Percentiles rank a stretch among this genome's conserved stretches.
Conservation (phyloP, 768 basidiomycete genomes). For the Suillus ampliporus region DNA sequence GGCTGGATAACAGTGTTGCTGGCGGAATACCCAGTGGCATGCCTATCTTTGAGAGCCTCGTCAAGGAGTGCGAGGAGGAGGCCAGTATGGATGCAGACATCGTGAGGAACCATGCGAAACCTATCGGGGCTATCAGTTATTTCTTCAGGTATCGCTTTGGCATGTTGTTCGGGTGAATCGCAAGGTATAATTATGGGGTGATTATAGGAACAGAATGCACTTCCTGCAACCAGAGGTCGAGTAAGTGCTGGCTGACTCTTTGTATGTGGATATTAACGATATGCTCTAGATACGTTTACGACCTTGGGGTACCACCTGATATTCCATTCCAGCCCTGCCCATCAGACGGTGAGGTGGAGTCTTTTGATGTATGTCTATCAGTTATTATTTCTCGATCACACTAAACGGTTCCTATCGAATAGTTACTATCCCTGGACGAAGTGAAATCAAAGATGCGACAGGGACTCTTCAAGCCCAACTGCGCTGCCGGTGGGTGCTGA, state of each 20-base stretch:
- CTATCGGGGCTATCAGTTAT: constrained; percentile 80
- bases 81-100: constrained; percentile 78
- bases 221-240: constrained; percentile 91
- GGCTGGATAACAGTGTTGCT: constrained; percentile 89
- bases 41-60: constrained; percentile 69
- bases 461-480: constrained; percentile 92
- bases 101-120: constrained; percentile 60
- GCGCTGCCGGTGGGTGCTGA: constrained; percentile 68
- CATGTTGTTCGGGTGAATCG: background rate
- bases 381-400: background rate
- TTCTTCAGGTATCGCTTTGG: constrained; percentile 61
- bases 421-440: constrained; percentile 72
- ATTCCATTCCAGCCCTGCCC: constrained; percentile 69
- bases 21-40: constrained; percentile 90
- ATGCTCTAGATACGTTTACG: constrained; percentile 75
- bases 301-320: constrained; percentile 69
- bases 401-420: background rate
- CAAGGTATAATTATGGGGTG: constrained; percentile 45
- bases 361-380: constrained; percentile 70
- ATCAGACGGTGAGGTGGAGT: constrained; percentile 92
- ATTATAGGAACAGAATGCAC: constrained; percentile 45
- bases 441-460: constrained; percentile 67
- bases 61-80: constrained; percentile 95
- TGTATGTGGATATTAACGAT: background rate
- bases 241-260: constrained; percentile 45